Evolutionary conservation across 2,329 filamentous ascomycete genomes (phyloP).

Genomic region (Fusarium albidum): DNA sequence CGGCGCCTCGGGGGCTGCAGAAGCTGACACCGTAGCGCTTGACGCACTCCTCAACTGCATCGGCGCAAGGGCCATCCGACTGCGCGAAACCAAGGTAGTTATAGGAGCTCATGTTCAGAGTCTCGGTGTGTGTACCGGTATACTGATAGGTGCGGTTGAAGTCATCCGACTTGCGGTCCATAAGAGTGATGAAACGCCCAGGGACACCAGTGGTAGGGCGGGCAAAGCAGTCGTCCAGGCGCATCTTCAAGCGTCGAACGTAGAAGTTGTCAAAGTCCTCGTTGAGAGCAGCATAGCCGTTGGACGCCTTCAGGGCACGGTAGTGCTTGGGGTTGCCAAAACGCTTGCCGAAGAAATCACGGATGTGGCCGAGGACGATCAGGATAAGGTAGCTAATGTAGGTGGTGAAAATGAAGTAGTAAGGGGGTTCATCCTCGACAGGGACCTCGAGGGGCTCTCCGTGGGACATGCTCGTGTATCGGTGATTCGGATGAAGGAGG

Average conservation of each 20-base stretch:
- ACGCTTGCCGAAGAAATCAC: constrained; percentile 97
- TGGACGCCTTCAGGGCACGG: constrained; percentile 79
- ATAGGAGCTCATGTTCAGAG: constrained; percentile 98
- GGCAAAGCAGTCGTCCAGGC: constrained; percentile 97
- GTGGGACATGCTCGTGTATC: constrained; percentile 88
- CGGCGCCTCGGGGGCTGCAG: constrained; percentile 82
- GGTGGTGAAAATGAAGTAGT: constrained; percentile 96
- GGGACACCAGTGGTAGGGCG: constrained; percentile 92
- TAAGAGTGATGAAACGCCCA: constrained; percentile 89
- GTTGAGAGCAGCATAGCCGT: constrained; percentile 94
- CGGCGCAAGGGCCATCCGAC: constrained; percentile 94
- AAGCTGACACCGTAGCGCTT: constrained; percentile 85
- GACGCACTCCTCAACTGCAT: constrained; percentile 86
- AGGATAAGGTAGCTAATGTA: constrained; percentile 98
- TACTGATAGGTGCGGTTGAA: constrained; percentile 91
- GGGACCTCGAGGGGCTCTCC: constrained; percentile 83
- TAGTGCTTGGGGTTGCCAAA: constrained; percentile 87
- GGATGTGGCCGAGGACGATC: constrained; percentile 93
- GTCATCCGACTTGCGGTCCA: constrained; percentile 90
- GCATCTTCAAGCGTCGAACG: constrained; percentile 87
- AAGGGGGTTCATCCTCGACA: constrained; percentile 93
- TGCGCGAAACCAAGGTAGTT: constrained; percentile 99
- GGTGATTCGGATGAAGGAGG: constrained; percentile 79
- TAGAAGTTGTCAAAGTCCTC: constrained; percentile 99
- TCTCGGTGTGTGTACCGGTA: constrained; percentile 91